Conservation (phyloP, 2,329 filamentous ascomycete genomes). For the Colletotrichum endophyticum region DNA sequence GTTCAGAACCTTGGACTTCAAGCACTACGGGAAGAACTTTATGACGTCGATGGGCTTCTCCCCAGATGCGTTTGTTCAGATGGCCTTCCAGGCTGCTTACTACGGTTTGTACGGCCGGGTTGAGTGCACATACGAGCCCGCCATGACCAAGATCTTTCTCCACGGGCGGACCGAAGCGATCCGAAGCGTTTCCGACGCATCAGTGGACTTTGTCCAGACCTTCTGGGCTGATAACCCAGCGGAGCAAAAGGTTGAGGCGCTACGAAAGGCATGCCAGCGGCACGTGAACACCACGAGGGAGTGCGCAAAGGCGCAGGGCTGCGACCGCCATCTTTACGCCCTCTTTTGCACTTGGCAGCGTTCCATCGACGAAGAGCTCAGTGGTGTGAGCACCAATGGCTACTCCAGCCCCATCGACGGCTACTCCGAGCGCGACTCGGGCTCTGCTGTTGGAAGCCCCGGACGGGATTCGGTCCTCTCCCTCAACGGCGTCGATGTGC, state of each 20-base stretch:
- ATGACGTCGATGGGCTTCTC: conserved; percentile 98
- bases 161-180: conserved; percentile 96
- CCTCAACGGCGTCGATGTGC: conserved; percentile 36
- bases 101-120: conserved; percentile 94
- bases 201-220: conserved; percentile 85
- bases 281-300: conserved; percentile 82
- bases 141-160: conserved; percentile 95
- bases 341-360: conserved; percentile 96
- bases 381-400: conserved; percentile 62
- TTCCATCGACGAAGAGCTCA: conserved; percentile 75
- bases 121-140: conserved; percentile 96
- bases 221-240: conserved; percentile 94
- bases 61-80: conserved; percentile 96
- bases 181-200: conserved; percentile 81
- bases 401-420: conserved; percentile 66
- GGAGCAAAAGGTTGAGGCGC: conserved; percentile 82
- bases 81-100: conserved; percentile 98
- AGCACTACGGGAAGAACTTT: conserved; percentile 92
- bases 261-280: conserved; percentile 82
- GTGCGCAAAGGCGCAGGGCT: conserved; percentile 88
- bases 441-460: conserved; percentile 57
- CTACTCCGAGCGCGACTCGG: conserved; percentile 49
- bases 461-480: conserved; percentile 55
- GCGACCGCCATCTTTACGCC: conserved; percentile 92
- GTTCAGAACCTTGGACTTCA: conserved; percentile 90